Conservation (phyloP, 1,284 basidiomycete species). For the Ganoderma boninense region DNA sequence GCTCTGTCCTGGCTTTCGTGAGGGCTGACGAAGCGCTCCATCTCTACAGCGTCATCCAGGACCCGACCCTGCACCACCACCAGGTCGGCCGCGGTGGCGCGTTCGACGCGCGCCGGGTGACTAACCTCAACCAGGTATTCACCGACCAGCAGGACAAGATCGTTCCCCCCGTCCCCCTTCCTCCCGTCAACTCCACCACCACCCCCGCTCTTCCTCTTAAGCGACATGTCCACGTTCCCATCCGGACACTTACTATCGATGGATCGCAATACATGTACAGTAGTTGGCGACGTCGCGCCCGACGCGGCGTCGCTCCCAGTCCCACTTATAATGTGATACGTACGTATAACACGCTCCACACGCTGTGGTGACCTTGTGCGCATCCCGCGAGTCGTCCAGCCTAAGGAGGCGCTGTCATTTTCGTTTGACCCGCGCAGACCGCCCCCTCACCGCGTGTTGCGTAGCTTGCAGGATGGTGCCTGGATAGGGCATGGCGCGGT, state of each 20-base stretch:
- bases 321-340: not conserved
- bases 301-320: not conserved
- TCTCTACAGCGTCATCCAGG: slow-evolving; percentile 32
- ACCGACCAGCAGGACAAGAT: slow-evolving; percentile 21
- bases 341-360: not conserved
- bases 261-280: not conserved
- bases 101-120: slow-evolving; percentile 37
- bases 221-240: not conserved
- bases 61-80: slow-evolving; percentile 31
- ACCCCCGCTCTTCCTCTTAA: slow-evolving; percentile 1
- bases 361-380: not conserved
- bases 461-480: not conserved
- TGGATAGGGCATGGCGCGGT: not conserved
- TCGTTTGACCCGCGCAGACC: not conserved
- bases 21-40: not conserved
- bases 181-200: not conserved
- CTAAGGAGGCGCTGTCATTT: not conserved
- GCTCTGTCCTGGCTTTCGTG: not conserved
- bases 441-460: not conserved
- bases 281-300: not conserved
- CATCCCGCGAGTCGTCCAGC: not conserved
- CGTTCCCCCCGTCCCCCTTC: slow-evolving; percentile 7
- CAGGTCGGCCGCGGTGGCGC: slow-evolving; percentile 26
- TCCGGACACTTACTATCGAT: not conserved
- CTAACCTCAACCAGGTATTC: slow-evolving; percentile 33